Evolutionary conservation across 495 filamentous ascomycete species (phyloP), one percentile per base, ranked within the genome.

Genomic region (Talaromyces nanjingensis): DNA sequence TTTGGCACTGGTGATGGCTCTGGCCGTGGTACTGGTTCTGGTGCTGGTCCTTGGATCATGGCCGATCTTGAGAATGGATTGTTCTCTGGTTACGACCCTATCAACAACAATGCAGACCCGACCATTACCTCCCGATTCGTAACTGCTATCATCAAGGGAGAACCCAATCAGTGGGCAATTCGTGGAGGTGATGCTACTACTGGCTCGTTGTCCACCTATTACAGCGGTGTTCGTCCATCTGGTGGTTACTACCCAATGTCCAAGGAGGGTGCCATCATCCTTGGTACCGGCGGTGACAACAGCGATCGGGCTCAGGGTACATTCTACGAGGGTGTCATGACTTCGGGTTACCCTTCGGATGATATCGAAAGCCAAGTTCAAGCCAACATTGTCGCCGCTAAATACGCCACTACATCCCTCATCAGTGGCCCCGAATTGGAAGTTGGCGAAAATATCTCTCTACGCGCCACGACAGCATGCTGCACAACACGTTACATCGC

Each of bases 291-390:
- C 52, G 82, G 82, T 22, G 82, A 85, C 63, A 85, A 86, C 73
- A 84, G 81, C 63, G 67, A 68, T 55, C 60, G 77, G 60, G 82
- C 76, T 14, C 82, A 86, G 69, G 83, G 83, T 49, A 86, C 83
- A 0, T 85, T 84, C 73, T 86, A 86, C 71, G 83, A 86, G 69
- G 83, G 83, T 52, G 83, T 79, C 2, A 83, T 86, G 83, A 85
- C 83, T 61, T 70, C 76, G 6, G 82, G 83, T 37, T 86, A 84
- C 66, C 83, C 83, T 2, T 76, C 82, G 24, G 81, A 84, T 63
- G 77, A 72, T 42, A 82, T 77, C 31, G 84, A 86, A 69, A 73
- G 76, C 71, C 64, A 75, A 18, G 82, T 86, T 54, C 83, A 86
- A 71, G 83, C 83, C 47, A 78, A 86, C 63, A 81, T 86, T 64